Percentiles rank a stretch among this genome's conserved stretches.
Evolutionary conservation across 192 early-diverging fungal species (phyloP).

Genomic region (Podila epicladia): DNA sequence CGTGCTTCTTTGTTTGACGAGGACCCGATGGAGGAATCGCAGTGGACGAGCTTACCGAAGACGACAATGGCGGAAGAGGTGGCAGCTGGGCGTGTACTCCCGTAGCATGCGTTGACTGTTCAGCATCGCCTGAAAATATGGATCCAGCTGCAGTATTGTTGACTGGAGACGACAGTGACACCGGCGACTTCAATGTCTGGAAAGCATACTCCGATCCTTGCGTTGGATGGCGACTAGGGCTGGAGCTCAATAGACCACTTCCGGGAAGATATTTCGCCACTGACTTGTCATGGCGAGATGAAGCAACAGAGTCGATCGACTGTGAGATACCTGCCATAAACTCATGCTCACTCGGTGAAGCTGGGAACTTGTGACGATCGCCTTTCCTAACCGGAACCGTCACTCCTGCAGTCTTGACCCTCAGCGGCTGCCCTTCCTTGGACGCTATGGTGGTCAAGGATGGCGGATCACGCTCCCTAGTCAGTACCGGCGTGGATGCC

Average conservation of each 20-base stretch:
- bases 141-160: too few species aligned
- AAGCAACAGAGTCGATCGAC: constrained; percentile 21
- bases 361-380: constrained; percentile 14
- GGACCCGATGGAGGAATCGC: too few species aligned
- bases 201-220: constrained; percentile 30
- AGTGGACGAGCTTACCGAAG: too few species aligned
- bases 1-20: too few species aligned
- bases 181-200: constrained; percentile 23
- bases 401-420: constrained; percentile 14
- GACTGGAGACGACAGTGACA: not conserved
- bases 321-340: constrained; percentile 19
- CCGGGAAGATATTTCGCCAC: not conserved
- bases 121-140: too few species aligned
- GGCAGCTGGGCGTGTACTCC: too few species aligned
- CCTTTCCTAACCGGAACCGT: constrained; percentile 14
- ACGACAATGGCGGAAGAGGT: too few species aligned
- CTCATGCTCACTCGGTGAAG: constrained; percentile 25
- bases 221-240: constrained; percentile 8
- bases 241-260: constrained; percentile 13
- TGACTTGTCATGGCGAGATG: constrained; percentile 12
- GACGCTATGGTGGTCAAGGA: not conserved
- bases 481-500: constrained; percentile 4
- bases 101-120: too few species aligned
- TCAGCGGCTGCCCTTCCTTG: constrained; percentile 2
- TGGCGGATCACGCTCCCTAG: constrained; percentile 6